phyloP scores from a whole-genome alignment of 2,329 filamentous ascomycete species.

The Pochonia chlamydosporia region DNA sequence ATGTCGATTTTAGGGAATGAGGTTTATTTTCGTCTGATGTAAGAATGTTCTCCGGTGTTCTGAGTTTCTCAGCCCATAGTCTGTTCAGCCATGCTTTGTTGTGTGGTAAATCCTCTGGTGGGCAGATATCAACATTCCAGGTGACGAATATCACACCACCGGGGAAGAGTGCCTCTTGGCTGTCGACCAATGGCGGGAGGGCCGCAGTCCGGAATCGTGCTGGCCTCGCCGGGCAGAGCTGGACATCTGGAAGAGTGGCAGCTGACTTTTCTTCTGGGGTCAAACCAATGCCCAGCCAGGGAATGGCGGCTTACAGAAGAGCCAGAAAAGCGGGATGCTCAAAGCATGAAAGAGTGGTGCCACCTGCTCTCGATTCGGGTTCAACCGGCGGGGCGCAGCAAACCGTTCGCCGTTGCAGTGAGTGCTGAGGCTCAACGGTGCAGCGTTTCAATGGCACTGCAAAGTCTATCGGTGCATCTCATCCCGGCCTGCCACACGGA shows the following conservation, averaged over 20 bases:
- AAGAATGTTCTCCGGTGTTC: neutral
- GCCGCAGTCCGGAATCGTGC: neutral
- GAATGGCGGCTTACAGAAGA: neutral
- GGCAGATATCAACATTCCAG: constrained; percentile 3
- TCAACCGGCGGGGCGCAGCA: constrained; percentile 1
- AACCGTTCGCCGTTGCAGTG: no score
- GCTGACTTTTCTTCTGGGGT: neutral
- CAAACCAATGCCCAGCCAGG: neutral
- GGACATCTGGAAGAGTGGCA: no score
- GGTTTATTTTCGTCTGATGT: neutral
- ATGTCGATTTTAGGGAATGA: neutral
- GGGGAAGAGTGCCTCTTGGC: neutral
- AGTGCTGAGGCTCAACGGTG: no score
- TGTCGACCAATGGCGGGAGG: neutral
- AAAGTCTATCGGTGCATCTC: neutral
- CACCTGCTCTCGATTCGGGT: constrained; percentile 4
- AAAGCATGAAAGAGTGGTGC: no score
- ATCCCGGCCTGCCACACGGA: neutral
- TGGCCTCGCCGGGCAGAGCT: neutral
- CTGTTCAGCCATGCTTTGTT: neutral
- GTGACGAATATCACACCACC: constrained; percentile 7
- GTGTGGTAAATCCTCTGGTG: neutral
- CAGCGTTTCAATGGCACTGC: no score
- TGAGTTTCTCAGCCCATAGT: neutral
- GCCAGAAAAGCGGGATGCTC: neutral